Base-by-base conservation (phyloP, 2,329 filamentous ascomycete genomes). In the Clonostachys sp. region DNA sequence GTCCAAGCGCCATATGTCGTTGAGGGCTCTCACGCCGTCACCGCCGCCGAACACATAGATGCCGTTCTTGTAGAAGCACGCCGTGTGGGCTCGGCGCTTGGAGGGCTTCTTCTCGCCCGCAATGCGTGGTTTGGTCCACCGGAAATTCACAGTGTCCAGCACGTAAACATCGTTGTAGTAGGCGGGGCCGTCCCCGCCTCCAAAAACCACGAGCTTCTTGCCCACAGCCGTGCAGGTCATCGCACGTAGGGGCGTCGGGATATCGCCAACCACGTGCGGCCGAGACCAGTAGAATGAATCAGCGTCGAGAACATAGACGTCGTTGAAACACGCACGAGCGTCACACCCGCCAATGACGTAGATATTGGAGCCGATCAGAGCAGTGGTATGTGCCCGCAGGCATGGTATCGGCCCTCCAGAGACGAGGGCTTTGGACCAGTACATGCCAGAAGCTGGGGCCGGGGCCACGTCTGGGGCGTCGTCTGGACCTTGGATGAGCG, bases 111-210 rank as follows among this genome's bases (percentile, higher is more conserved):
- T 70, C 51, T 83, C 80, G 34, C 81, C 79, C 20, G 77, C 58
- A 41, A 86, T 79, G 40, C 74, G 74, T 40, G 84, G 83, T 51
- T 76, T 78, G 39, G 75, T 77, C 82, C 83, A 87, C 17, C 80
- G 76, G 60, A 83, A 85, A 60, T 82, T 87, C 51, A 83, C 72
- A 18, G 83, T 87, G 58, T 87, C 84, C n/a, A 87, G 71, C 42
- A 87, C 81, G 60, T 86, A 86, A 17, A 87, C 78, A 55, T 87
- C 82, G 57, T 87, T 87, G 63, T 87, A 87, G 63, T 87, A 87
- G 20, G 81, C 77, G 1, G 83, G 83, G 0, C 84, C 84, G 56
- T 87, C 84, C 48, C 84, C 84, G 41, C 84, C 84, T 46, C 84
- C 84, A 58, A 87, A 87, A 3, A 87, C 74, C 41, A 87, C 77